Evolutionary conservation across 176 grass and related monocot species (phyloP).

Genomic region (Zea luxurians): DNA sequence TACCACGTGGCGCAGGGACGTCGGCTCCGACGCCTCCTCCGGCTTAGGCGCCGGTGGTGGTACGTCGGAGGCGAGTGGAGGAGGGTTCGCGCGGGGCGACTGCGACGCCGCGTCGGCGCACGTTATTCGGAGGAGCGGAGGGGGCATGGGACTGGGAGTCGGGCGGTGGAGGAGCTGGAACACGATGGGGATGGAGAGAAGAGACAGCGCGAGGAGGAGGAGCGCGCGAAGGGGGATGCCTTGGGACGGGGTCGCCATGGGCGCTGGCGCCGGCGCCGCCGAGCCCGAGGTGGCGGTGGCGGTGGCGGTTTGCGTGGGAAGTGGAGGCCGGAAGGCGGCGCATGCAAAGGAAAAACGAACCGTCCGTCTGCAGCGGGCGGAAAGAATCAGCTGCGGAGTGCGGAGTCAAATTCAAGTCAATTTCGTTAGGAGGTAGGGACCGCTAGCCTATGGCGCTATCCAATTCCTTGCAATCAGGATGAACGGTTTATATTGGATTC

Average conservation of each 20-base stretch:
- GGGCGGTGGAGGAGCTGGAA: conserved; percentile 20
- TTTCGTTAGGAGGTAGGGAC: background rate
- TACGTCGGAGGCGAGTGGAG: background rate
- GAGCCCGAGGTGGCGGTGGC: background rate
- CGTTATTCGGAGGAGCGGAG: background rate
- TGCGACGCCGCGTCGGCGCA: background rate
- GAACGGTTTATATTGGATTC: background rate
- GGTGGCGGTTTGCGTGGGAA: background rate
- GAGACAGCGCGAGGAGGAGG: background rate
- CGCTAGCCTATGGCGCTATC: background rate
- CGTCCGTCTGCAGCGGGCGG: background rate
- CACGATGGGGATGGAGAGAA: conserved; percentile 44
- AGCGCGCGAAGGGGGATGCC: conserved; percentile 24
- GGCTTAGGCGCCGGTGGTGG: background rate
- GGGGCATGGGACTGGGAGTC: background rate
- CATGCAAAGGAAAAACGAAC: background rate
- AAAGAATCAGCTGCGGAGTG: background rate
- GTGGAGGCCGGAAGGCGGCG: background rate
- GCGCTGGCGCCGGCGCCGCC: background rate
- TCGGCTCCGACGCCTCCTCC: background rate
- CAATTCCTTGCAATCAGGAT: background rate
- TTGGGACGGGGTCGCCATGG: conserved; percentile 43
- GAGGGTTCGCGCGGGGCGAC: background rate
- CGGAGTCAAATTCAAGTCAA: background rate
- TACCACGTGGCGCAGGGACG: conserved; percentile 64